Evolutionary conservation across 352 stramenopile genomes (phyloP), one percentile per base, ranked within the genome.

Genomic region (Globisporangium spinosum): DNA sequence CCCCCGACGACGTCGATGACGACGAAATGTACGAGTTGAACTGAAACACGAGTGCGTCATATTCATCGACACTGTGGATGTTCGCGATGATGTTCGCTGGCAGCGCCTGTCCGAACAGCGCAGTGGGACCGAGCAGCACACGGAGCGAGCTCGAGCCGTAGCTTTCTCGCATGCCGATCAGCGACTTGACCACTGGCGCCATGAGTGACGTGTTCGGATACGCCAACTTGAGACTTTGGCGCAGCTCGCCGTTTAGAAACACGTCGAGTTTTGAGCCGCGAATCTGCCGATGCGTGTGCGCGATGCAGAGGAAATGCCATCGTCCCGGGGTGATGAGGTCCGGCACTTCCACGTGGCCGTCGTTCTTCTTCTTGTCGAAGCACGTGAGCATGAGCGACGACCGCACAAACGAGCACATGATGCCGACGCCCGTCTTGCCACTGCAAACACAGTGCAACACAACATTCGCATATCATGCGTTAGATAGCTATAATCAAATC

Each of bases 331-430:
- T 91, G 32, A 93, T 76, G 23, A 91, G 73, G 63, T 91, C 81
- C 0, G 79, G 76, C 5, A 95, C 78, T 62, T 93, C 83, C 17
- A 91, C 79, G 56, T 91, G 82, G n/a, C 79, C 82, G 64, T 93
- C 87, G 74, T 93, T 95, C 63, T 91, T 93, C 68, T 90, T 88
- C 68, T 91, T 91, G 74, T 95, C 87, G 69, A 93, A 90, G 66
- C 83, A 88, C 58, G 82, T 93, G 67, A 95, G 74, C 70, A 92
- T 80, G 15, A 95, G 67, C 10, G 87, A 93, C 54, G 87, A 87
- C 23, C 80, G 78, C 38, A 92, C 73, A 62, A 95, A 91, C 9
- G 82, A 93, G 66, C 83, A 88, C 73, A 87, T 89, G 65, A 95
- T 82, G 0, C 87, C 87, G 3, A 93, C 85, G 57, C 84, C 85